Conservation (phyloP, 1,139 yeast species). For the Suhomyces guaymorum region DNA sequence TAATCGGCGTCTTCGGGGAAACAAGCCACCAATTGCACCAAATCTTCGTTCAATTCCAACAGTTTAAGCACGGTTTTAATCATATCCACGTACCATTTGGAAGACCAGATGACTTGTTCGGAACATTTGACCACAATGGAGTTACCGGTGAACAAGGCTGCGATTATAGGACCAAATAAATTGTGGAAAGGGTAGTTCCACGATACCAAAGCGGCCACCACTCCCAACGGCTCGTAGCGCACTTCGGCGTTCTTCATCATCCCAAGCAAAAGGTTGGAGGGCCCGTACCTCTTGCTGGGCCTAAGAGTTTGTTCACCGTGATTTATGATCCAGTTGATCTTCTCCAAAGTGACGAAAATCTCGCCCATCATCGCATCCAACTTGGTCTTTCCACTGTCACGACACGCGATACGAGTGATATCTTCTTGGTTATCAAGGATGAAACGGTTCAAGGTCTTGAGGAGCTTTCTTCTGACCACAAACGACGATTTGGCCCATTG, state of each 20-base stretch:
- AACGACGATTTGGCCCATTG: constrained; percentile 62
- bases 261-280: constrained; percentile 67
- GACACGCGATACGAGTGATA: constrained; percentile 87
- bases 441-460: constrained; percentile 69
- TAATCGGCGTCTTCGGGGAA: constrained; percentile 87
- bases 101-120: constrained; percentile 95
- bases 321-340: constrained; percentile 82
- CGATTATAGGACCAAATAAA: constrained; percentile 86
- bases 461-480: constrained; percentile 64
- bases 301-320: constrained; percentile 75
- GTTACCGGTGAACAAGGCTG: constrained; percentile 87
- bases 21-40: constrained; percentile 78
- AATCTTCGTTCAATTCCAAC: constrained; percentile 74
- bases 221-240: constrained; percentile 87
- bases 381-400: constrained; percentile 95
- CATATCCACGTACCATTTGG: constrained; percentile 69
- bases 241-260: constrained; percentile 90
- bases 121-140: constrained; percentile 90
- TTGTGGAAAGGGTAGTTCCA: constrained; percentile 98
- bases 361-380: constrained; percentile 97
- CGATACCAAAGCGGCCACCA: constrained; percentile 86
- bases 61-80: constrained; percentile 69
- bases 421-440: constrained; percentile 81
- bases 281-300: constrained; percentile 82
- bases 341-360: constrained; percentile 88